These are phyloP conservation scores for Triangularia verruculosa DNA, from an alignment of 2,329 filamentous ascomycete genomes.

Conservation along the genomic window DNA sequence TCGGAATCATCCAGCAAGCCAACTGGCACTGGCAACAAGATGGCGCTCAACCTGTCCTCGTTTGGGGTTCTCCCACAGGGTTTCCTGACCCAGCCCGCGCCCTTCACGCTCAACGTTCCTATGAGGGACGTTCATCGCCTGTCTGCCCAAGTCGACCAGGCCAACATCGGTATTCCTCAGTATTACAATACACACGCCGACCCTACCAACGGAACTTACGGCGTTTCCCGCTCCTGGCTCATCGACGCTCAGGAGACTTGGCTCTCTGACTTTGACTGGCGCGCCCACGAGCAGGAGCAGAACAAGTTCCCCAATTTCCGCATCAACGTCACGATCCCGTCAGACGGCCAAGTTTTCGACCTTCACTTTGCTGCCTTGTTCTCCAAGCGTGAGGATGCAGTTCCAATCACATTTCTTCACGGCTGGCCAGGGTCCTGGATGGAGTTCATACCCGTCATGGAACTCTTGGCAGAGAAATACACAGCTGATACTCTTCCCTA, in stretches of 20 bases:
- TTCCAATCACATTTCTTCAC: conserved; percentile 39
- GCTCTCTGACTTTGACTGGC: conserved; percentile 11
- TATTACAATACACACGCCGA: conserved; percentile 13
- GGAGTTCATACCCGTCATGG: conserved; percentile 53
- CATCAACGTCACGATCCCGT: conserved; percentile 10
- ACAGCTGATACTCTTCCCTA: conserved; percentile 50
- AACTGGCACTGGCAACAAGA: neutral
- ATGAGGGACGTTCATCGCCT: conserved; percentile 7
- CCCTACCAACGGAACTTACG: conserved; percentile 6
- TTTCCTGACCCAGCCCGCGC: conserved; percentile 1
- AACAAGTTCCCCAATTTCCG: conserved; percentile 11
- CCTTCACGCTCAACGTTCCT: conserved; percentile 8
- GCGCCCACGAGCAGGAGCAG: neutral
- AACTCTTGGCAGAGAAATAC: conserved; percentile 46
- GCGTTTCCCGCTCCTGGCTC: conserved; percentile 12
- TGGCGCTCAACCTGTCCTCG: neutral
- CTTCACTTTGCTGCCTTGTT: conserved; percentile 15
- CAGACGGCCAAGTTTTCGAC: conserved; percentile 7
- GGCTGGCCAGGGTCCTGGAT: conserved; percentile 55
- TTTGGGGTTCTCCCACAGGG: conserved; percentile 8
- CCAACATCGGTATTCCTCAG: neutral
- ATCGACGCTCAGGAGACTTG: conserved; percentile 1
- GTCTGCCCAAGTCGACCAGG: conserved; percentile 6
- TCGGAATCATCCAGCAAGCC: neutral
- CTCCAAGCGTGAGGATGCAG: conserved; percentile 6